Percentiles rank a stretch among this genome's conserved stretches.
Conservation (phyloP, 768 basidiomycete species). For the Heimioporus sp. region DNA sequence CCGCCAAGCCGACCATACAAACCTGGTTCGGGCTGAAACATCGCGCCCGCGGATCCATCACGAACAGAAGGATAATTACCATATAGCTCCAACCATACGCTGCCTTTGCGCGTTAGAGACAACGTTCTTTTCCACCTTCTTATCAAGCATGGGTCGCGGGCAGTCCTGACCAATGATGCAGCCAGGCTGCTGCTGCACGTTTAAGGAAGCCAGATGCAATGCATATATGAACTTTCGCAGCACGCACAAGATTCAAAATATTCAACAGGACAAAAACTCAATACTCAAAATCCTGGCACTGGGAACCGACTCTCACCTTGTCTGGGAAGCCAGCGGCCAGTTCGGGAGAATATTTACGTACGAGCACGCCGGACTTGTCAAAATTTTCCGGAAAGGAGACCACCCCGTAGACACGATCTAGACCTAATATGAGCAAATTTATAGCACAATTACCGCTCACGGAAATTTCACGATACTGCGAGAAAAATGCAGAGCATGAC, state of each 20-base stretch:
- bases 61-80: constrained; percentile 15
- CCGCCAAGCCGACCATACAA: constrained; percentile 22
- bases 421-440: constrained; percentile 25
- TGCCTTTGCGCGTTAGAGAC: constrained; percentile 6
- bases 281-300: constrained; percentile 14
- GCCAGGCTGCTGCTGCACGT: constrained; percentile 3
- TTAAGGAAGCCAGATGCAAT: not conserved
- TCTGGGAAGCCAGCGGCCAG: constrained; percentile 16
- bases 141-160: constrained; percentile 10
- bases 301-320: constrained; percentile 20
- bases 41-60: constrained; percentile 26
- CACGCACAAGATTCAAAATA: not conserved
- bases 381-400: constrained; percentile 18
- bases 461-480: constrained; percentile 29
- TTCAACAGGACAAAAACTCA: constrained; percentile 14
- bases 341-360: constrained; percentile 26
- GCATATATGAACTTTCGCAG: constrained; percentile 1
- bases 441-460: constrained; percentile 27
- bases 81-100: constrained; percentile 12
- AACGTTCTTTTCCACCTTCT: constrained; percentile 14
- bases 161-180: constrained; percentile 6
- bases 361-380: constrained; percentile 14
- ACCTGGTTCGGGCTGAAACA: constrained; percentile 14
- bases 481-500: constrained; percentile 21
- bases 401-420: constrained; percentile 23